A percentile compares a stretch with the other conserved stretches of the same genome.
These are phyloP conservation scores for Calonectria leucothoes DNA, from an alignment of 2,329 filamentous ascomycete species.

Conservation along the genomic window DNA sequence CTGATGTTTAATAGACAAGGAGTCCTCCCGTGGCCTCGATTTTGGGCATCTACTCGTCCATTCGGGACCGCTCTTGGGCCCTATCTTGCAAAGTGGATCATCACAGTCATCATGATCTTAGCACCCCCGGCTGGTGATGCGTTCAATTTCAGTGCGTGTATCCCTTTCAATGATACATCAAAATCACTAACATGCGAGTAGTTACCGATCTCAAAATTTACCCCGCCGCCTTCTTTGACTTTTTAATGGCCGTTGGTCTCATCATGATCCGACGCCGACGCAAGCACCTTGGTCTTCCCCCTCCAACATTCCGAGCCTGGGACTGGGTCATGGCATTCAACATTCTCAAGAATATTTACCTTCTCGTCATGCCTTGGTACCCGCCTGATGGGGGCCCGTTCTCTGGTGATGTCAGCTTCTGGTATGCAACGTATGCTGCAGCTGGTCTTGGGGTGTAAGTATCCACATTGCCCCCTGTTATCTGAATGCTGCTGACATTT, in stretches of 20 bases:
- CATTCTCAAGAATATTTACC: conserved; percentile 68
- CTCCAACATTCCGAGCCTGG: conserved; percentile 69
- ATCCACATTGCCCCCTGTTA: neutral
- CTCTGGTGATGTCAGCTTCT: conserved; percentile 76
- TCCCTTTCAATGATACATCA: neutral
- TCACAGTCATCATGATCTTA: conserved; percentile 70
- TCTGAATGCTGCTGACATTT: neutral
- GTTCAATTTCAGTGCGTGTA: conserved; percentile 66
- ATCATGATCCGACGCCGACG: conserved; percentile 67
- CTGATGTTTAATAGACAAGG: conserved; percentile 59
- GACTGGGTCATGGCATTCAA: conserved; percentile 68
- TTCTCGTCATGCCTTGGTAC: conserved; percentile 78
- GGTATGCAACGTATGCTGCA: conserved; percentile 77
- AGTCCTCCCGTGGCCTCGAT: conserved; percentile 66
- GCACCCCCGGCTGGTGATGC: conserved; percentile 72
- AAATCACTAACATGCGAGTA: conserved; percentile 45
- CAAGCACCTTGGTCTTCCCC: conserved; percentile 59
- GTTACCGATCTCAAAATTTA: conserved; percentile 71
- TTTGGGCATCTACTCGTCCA: conserved; percentile 72
- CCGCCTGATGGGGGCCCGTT: conserved; percentile 69
- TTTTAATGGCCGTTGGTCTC: conserved; percentile 68
- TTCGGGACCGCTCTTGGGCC: conserved; percentile 73
- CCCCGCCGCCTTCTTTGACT: conserved; percentile 67
- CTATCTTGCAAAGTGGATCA: conserved; percentile 65
- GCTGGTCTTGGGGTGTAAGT: conserved; percentile 73